Base-by-base conservation (phyloP, 2,329 filamentous ascomycete species). In the Phaeosphaeriaceae sp. region DNA sequence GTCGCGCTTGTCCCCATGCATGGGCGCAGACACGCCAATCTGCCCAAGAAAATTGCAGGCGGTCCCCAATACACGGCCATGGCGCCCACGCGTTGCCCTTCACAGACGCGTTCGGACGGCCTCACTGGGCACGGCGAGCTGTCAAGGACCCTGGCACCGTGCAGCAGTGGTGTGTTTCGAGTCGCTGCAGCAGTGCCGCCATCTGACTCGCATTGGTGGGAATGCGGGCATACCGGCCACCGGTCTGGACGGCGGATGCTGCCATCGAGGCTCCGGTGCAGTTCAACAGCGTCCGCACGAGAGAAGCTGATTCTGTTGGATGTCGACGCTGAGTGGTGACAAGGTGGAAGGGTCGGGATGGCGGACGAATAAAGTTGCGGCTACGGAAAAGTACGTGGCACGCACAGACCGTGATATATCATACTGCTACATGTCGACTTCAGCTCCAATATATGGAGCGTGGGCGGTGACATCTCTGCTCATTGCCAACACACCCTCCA, bases 101-200 rank as follows among this genome's bases (percentile, higher is more conserved):
- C 22, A 2, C 24, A 36, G 45, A 45, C 36, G 20, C 21, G 31
- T 31, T 53, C 36, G 53, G 57, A 53, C 25, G 36, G 53, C 41
- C 47, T 50, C 49, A 52, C 48, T 50, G 53, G 50, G 27, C 20
- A 24, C 11, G 50, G 21, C 19, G 44, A 20, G 25, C 54, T 54
- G 48, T 54, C 61, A 57, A 45, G 49, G 55, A 57, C 56, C 57
- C 56, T 54, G 53, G 57, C 45, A 33, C 20, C 25, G 42, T 61
- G 60, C 59, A 63, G 58, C 60, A 52, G 27, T 64, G 59, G 64
- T 57, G 63, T 48, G 64, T 69, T 69, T 67, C 62, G 66, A 58
- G 57, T 48, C 41, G 40, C 51, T 42, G 36, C 61, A 55, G 54
- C 57, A 53, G 13, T 56, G 60, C 53, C 57, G 62, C 53, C 31